phyloP scores from a whole-genome alignment of 2,329 filamentous ascomycete species.

The Colletotrichum siamense region DNA sequence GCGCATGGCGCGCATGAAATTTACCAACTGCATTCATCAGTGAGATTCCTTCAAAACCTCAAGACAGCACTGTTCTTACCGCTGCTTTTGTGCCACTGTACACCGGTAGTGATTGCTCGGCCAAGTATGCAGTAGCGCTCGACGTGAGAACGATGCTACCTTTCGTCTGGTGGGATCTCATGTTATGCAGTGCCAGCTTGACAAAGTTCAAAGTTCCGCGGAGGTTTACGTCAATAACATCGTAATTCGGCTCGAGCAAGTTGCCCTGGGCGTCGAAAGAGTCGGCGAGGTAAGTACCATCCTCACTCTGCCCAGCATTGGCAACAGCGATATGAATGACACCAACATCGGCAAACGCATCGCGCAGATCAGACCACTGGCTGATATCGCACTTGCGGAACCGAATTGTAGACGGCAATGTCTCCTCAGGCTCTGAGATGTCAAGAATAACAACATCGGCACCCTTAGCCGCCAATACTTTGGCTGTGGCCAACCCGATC shows the following conservation, averaged over 20 bases:
- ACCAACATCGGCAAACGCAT: neutral
- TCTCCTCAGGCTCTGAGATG: neutral
- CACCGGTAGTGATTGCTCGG: constrained; percentile 40
- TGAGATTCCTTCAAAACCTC: neutral
- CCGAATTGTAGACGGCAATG: neutral
- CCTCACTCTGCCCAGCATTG: neutral
- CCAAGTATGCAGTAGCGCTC: constrained; percentile 40
- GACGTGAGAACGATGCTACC: constrained; percentile 43
- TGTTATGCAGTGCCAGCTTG: constrained; percentile 35
- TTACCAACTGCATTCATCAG: constrained; percentile 13
- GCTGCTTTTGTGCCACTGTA: constrained; percentile 29
- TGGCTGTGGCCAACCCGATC: neutral
- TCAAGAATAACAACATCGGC: neutral
- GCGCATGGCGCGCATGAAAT: constrained; percentile 37
- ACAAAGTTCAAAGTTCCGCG: constrained; percentile 33
- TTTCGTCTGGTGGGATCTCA: constrained; percentile 25
- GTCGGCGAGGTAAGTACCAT: neutral
- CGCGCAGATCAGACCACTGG: neutral
- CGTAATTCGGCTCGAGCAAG: constrained; percentile 12
- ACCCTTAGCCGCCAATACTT: neutral
- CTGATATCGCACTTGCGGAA: neutral
- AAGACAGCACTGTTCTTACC: neutral
- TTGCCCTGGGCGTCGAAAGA: neutral
- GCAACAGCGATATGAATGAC: neutral
- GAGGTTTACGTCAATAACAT: constrained; percentile 39